Evolutionary conservation across 176 grass and related monocot species (phyloP), one percentile per base, ranked within the genome.

Genomic region (Zizania latifolia): DNA sequence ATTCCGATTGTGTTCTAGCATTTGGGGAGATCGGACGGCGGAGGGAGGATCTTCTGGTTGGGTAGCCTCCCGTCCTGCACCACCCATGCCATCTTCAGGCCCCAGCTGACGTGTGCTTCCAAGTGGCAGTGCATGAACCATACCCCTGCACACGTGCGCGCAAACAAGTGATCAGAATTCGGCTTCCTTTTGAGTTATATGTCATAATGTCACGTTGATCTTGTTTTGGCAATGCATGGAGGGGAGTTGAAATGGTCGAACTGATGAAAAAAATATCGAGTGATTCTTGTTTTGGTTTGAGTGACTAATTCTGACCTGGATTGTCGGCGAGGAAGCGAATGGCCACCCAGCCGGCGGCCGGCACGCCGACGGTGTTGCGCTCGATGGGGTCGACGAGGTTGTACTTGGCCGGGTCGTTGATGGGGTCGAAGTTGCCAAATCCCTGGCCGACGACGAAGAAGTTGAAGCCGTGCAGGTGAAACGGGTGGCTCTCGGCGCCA

Each of bases 71-170:
- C 92, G 53, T 96, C 86, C 63, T 86, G 74, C 66, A 92, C 92
- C 69, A 96, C 28, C 85, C 89, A 92, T 60, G 92, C 86, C 92
- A 96, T 96, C 17, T 87, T 96, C 21, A 96, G 77, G 16, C 86
- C 92, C 92, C 92, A 96, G 60, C 88, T 96, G n/a, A 88, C 85
- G 74, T 96, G 89, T 6, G 82, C 86, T 45, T 96, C 89, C 79
- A 96, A n/a, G 58, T 96, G 92, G 68, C 92, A 96, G 68, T 96
- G 92, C 92, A 96, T 86, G 69, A 92, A 96, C 89, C 89, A 92
- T 16, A 92, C 89, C 5, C 89, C 89, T 96, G 72, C 84, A 65
- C 34, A 53, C 27, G 63, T 58, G 29, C 26, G 59, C 13, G 65
- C 6, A 74, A 10, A 19, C 32, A 2, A 19, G 29, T 16, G 41